Base-by-base conservation (phyloP, 495 filamentous ascomycete species). In the Durotheca rogersii region DNA sequence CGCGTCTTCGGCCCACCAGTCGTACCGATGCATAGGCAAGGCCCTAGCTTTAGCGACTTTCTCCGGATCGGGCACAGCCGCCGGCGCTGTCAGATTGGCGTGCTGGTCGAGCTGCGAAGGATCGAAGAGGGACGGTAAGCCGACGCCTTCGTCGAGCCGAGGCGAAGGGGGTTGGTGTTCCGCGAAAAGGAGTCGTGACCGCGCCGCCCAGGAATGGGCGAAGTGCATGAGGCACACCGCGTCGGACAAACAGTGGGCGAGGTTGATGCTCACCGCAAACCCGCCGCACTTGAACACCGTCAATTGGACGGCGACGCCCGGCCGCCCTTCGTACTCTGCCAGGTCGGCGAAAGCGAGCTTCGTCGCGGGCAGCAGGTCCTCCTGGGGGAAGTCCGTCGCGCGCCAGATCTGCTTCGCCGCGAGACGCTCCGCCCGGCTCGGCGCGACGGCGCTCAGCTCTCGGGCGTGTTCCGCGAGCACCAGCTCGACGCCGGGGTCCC, bases 181-280 rank as follows among this genome's bases (percentile, higher is more conserved):
- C n/a, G 17, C 29, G 16, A 54, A 60, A 0, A 59, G 34, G 9
- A 27, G 30, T 30, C 29, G 41, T 35, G 51, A 67, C 29, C 16
- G 41, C 6, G 44, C 47, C 25, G 71, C 67, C 75, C 72, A 79
- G 23, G 71, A 63, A 20, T 77, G 67, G 3, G 71, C 62, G 21
- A 82, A 81, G 12, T 65, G 51, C 9, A 70, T 58, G n/a, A 82
- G 45, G 1, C 71, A 35, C 19, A 70, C 59, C 2, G 75, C 74
- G 59, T 82, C 79, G 1, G 71, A 70, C 4, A 81, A 56, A 11
- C 68, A 67, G 53, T 82, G 78, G 0, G 72, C 64, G 0, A 76
- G 41, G 30, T 66, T 70, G 14, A 75, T 58, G 20, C 68, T 64
- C 4, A 80, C 31, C 1, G 67, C 68, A 30, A 67, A 69, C 2